phyloP scores from a whole-genome alignment of 768 basidiomycete genomes.

The Russula earlei region DNA sequence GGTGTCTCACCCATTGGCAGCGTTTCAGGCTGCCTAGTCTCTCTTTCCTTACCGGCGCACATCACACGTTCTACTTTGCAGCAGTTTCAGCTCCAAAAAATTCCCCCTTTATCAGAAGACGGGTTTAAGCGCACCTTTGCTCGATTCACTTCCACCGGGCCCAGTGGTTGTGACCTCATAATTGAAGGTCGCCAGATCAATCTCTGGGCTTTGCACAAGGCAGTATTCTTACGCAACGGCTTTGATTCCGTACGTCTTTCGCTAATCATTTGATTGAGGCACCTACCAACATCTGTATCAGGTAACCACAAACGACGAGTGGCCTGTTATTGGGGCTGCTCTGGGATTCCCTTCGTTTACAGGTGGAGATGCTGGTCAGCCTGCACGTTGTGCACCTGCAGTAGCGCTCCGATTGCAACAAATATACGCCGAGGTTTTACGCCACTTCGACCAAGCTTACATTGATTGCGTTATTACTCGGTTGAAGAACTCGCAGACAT shows the following conservation, averaged over 20 bases:
- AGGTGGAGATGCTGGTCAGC: background rate
- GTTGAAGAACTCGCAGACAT: too few relatives aligned
- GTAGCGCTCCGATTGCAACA: slow-evolving; percentile 4
- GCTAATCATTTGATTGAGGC: background rate
- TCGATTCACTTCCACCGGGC: background rate
- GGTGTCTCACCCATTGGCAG: too few relatives aligned
- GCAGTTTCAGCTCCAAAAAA: background rate
- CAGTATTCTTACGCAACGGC: background rate
- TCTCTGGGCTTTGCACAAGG: slow-evolving; percentile 2
- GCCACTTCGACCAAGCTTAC: slow-evolving; percentile 7
- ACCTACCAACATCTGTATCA: background rate
- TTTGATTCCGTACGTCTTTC: background rate
- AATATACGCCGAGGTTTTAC: background rate
- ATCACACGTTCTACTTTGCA: background rate
- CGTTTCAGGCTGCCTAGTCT: background rate
- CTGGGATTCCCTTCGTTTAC: slow-evolving; percentile 1
- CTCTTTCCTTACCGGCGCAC: background rate
- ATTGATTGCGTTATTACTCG: background rate
- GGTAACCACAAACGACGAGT: slow-evolving; percentile 8
- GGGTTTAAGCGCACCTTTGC: background rate
- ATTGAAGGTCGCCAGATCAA: background rate
- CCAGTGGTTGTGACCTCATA: background rate
- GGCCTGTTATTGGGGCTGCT: slow-evolving; percentile 1
- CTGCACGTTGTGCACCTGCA: background rate
- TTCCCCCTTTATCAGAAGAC: background rate